phyloP scores from a whole-genome alignment of 441 rosid genomes.

The Adansonia rubrostipa region DNA sequence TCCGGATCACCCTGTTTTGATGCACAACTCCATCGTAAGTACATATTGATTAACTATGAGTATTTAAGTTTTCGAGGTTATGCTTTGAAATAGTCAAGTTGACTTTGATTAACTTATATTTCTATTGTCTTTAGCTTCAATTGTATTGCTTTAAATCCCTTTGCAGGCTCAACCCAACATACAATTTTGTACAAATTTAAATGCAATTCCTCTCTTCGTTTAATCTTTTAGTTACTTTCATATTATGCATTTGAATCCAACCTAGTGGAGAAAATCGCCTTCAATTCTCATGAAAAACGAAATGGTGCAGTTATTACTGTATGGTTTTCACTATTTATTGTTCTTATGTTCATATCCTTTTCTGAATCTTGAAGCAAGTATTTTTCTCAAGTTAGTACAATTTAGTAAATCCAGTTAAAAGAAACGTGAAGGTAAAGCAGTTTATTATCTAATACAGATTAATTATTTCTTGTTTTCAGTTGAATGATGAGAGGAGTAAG shows the following conservation, averaged over 20 bases:
- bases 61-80: too few relatives aligned
- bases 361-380: background rate
- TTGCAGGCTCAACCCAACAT: too few relatives aligned
- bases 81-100: background rate
- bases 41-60: background rate
- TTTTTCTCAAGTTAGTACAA: background rate
- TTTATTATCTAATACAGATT: background rate
- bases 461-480: slow-evolving; percentile 10
- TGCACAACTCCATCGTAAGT: background rate
- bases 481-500: slow-evolving; percentile 38
- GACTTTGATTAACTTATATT: background rate
- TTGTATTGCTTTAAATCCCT: background rate
- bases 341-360: background rate
- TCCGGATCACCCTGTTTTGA: background rate
- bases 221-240: too few relatives aligned
- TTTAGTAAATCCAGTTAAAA: background rate
- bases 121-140: background rate
- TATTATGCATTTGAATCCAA: too few relatives aligned
- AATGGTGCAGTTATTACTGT: too few relatives aligned
- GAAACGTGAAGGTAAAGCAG: background rate
- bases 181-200: too few relatives aligned
- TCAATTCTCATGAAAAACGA: too few relatives aligned
- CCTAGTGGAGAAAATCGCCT: too few relatives aligned
- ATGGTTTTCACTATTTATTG: too few relatives aligned
- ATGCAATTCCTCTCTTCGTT: too few relatives aligned